phyloP scores from a whole-genome alignment of 2,329 filamentous ascomycete genomes.

The Diaporthe sp. region DNA sequence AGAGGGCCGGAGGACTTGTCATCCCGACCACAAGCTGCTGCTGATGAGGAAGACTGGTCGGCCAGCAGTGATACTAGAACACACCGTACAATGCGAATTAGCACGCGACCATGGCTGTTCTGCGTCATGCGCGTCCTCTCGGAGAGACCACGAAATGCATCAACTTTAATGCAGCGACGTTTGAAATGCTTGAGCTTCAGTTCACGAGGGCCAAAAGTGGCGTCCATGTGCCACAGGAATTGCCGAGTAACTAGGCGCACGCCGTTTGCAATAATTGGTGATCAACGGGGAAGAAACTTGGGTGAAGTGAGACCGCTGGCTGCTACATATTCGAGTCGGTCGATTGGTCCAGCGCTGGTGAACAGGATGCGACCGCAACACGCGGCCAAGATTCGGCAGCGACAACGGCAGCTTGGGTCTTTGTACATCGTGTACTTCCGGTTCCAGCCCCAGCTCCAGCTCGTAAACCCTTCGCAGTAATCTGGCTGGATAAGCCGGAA shows the following conservation, averaged over 20 bases:
- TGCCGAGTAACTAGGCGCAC: not conserved
- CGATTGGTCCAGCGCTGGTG: no score
- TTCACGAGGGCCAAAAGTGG: not conserved
- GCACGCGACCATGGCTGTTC: not conserved
- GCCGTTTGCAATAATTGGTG: not conserved
- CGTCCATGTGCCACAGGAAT: not conserved
- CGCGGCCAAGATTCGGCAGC: not conserved
- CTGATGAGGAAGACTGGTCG: not conserved
- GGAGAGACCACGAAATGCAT: not conserved
- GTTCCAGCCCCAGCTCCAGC: not conserved
- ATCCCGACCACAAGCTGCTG: not conserved
- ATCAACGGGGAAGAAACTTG: no score
- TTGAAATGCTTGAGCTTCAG: not conserved
- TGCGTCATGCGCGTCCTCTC: not conserved
- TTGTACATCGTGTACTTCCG: not conserved
- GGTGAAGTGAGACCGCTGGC: not conserved
- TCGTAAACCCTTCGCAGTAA: not conserved
- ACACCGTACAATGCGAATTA: not conserved
- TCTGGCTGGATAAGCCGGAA: not conserved
- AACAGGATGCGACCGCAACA: not conserved
- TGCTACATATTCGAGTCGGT: no score
- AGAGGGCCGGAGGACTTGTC: not conserved
- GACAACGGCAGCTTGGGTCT: not conserved
- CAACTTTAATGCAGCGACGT: not conserved
- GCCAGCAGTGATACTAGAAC: slow-evolving; percentile 28